phyloP scores from a whole-genome alignment of 148 eudicot genomes.

The Euryodendron excelsum region DNA sequence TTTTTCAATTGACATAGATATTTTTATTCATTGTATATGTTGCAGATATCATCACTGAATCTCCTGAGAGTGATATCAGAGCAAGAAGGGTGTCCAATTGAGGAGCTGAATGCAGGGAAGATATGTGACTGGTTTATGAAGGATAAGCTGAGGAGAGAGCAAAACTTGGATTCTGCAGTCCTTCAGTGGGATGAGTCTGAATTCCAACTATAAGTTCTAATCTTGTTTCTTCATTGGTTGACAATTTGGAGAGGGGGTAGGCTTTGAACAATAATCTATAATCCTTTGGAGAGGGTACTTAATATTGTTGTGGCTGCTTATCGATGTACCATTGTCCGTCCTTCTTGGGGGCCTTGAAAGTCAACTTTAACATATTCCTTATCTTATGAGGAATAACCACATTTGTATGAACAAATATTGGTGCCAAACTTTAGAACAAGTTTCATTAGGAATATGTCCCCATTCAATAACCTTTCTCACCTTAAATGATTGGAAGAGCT shows the following conservation, averaged over 20 bases:
- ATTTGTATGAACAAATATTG: neutral
- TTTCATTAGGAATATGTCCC: conserved; percentile 6
- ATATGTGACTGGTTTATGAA: conserved; percentile 90
- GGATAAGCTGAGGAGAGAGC: conserved; percentile 85
- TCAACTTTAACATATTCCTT: neutral
- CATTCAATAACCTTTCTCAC: neutral
- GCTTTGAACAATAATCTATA: neutral
- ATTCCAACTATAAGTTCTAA: conserved; percentile 31
- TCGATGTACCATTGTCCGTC: neutral
- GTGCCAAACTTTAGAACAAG: neutral
- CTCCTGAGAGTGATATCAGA: conserved; percentile 70
- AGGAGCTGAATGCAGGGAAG: conserved; percentile 90
- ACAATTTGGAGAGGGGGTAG: neutral
- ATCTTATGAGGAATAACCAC: neutral
- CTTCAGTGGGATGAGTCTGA: conserved; percentile 90
- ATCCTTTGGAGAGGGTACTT: neutral
- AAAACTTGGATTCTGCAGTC: conserved; percentile 72
- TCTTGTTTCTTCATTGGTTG: neutral
- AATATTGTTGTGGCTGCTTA: neutral
- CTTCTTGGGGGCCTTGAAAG: neutral
- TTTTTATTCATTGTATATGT: neutral
- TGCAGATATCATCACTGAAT: conserved; percentile 82
- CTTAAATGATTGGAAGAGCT: neutral
- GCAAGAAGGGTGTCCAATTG: conserved; percentile 76
- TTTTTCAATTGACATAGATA: too few relatives aligned